Evolutionary conservation across 2,329 filamentous ascomycete species (phyloP).

Genomic region (Colletotrichum shisoi): DNA sequence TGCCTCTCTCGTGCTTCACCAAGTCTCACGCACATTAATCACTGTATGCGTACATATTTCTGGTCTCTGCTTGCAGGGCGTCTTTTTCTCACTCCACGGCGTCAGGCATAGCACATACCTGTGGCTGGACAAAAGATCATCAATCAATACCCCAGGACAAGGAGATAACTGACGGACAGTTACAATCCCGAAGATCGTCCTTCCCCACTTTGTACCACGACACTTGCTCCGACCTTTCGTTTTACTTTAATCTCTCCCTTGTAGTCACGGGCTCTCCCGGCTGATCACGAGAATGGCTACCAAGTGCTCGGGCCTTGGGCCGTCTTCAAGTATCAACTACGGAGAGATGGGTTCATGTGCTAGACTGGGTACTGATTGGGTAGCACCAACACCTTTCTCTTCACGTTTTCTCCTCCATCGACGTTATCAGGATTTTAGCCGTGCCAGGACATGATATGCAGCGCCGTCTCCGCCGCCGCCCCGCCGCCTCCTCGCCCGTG

Average conservation of each 20-base stretch:
- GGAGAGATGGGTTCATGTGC: not conserved
- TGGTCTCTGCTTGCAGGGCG: conserved; percentile 16
- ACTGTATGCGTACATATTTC: not conserved
- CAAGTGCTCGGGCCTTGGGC: not conserved
- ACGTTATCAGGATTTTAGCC: not conserved
- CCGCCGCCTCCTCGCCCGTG: not conserved
- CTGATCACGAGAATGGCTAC: not conserved
- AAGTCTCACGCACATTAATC: not conserved
- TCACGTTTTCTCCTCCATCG: not conserved
- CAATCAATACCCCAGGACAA: not conserved
- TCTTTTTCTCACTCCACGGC: not conserved
- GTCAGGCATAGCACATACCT: conserved; percentile 4
- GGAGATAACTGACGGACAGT: not conserved
- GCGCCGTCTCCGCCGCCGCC: not conserved
- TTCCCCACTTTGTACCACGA: not conserved
- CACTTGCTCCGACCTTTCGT: not conserved
- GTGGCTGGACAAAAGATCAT: conserved; percentile 3
- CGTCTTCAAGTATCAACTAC: not conserved
- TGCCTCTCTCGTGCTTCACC: not conserved
- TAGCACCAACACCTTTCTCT: not conserved
- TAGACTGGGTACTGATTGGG: not conserved
- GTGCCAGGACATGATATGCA: not conserved
- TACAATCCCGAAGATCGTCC: not conserved
- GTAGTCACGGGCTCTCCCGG: not conserved
- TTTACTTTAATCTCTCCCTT: not conserved